Percentiles rank a stretch among this genome's conserved stretches.
phyloP scores from a whole-genome alignment of 306 rosid genomes.

The Ormosia semicastrata region DNA sequence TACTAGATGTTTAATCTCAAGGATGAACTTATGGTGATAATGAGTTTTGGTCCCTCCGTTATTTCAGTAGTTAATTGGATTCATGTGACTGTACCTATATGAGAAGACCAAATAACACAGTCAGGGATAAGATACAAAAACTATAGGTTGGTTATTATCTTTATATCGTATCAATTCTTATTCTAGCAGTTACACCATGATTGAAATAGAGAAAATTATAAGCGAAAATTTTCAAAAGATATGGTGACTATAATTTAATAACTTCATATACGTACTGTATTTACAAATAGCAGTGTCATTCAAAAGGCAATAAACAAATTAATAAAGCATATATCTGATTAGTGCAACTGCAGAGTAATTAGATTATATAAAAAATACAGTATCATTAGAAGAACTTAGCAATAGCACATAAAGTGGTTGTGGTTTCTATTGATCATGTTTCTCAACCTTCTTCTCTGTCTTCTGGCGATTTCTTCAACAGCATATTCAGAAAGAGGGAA shows the following conservation, averaged over 20 bases:
- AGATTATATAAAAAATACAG: conserved; percentile 36
- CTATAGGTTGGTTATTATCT: neutral
- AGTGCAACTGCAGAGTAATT: conserved; percentile 33
- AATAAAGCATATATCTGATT: conserved; percentile 29
- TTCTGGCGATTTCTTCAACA: neutral
- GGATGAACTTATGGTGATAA: neutral
- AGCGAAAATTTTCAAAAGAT: neutral
- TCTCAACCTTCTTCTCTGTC: neutral
- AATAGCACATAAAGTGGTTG: conserved; percentile 13
- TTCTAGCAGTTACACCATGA: neutral
- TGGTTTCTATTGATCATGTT: conserved; percentile 6
- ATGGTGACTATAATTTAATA: conserved; percentile 21
- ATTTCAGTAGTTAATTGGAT: neutral
- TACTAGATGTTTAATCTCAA: neutral
- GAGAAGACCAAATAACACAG: neutral
- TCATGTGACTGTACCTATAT: neutral
- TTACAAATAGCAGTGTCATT: conserved; percentile 42
- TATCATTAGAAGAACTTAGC: conserved; percentile 32
- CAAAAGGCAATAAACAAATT: conserved; percentile 31
- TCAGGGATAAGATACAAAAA: neutral
- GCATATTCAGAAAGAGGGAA: conserved; percentile 66
- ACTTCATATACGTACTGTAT: conserved; percentile 39
- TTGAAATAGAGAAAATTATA: neutral
- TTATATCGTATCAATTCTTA: neutral
- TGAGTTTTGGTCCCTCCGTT: neutral